Base-by-base conservation (phyloP, 495 filamentous ascomycete genomes). In the Tuber microsphaerosporum region DNA sequence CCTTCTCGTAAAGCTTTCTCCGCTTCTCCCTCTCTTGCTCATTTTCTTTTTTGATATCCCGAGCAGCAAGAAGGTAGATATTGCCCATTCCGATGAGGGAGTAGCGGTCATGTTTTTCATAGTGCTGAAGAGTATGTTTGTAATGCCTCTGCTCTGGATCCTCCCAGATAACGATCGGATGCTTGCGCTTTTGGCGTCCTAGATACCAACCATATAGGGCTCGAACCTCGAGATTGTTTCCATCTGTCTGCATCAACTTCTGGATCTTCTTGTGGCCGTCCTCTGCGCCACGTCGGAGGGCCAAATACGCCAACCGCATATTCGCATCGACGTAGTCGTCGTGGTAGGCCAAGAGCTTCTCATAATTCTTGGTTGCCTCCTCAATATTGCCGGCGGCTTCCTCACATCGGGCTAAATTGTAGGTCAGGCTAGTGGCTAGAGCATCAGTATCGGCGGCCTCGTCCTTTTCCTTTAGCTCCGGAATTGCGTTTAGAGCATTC, bases 91-190 rank as follows among this genome's bases (percentile, higher is more conserved):
- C 94, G 17, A 94, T 93, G 45, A 99, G 86, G 7, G 95, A 91
- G 83, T 98, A 99, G 20, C 92, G 89, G 81, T 99, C 95, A 83
- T 98, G 95, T 86, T 99, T 98, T 84, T 98, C 93, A 83, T 93
- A 91, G 78, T 93, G 88, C 82, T 97, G 93, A 26, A 99, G 86
- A 1, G 94, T 97, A 81, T 98, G 93, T 85, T 98, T 99, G 86
- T 94, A 94, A 82, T 97, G 93, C 8, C 94, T 89, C 79, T 96
- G 89, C 83, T 99, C 95, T 39, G 88, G 90, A 79, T 99, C 95
- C 75, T 98, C 96, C 19, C 89, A 89, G 71, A 97, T 87, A 81
- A 96, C 94, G 70, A 88, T 84, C 2, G 89, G 88, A 39, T 91
- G 88, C 84, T 93, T 94, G 84, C 94, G 94, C 56, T 92, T 91